Evolutionary conservation across 371 early-diverging fungal genomes (phyloP).

Genomic region (Umbelopsis sp.): DNA sequence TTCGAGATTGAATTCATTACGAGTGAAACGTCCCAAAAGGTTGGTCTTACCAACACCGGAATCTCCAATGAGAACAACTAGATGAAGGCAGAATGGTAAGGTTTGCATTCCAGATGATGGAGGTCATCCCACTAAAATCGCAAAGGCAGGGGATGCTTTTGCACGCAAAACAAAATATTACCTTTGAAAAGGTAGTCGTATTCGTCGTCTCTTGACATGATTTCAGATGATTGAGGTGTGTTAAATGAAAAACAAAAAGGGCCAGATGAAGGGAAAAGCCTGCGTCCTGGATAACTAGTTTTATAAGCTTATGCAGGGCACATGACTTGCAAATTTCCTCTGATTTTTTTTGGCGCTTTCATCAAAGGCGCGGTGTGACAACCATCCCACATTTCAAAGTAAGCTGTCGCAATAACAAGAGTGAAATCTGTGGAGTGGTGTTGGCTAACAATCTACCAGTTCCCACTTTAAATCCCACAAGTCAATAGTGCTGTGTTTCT

Average conservation of each 20-base stretch:
- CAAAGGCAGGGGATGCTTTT: background rate
- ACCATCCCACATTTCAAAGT: no score
- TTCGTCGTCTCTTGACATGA: conserved; percentile 19
- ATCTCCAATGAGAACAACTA: conserved; percentile 99
- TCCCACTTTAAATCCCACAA: no score
- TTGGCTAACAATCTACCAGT: no score
- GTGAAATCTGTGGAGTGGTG: no score
- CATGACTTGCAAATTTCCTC: background rate
- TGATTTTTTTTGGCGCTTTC: background rate
- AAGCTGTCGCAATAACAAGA: no score
- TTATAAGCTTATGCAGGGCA: background rate
- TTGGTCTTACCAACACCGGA: conserved; percentile 99
- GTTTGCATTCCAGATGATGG: background rate
- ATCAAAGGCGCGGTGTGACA: no score
- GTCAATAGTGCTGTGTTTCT: no score
- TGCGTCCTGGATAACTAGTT: background rate
- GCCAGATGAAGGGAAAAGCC: conserved; percentile 8
- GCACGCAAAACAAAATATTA: background rate
- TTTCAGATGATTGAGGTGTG: background rate
- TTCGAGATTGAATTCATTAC: conserved; percentile 97
- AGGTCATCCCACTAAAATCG: background rate
- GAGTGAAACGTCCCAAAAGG: conserved; percentile 96
- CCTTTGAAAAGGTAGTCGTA: conserved; percentile 17
- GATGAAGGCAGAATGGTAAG: no score
- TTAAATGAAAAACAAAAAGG: background rate